A percentile compares a stretch with the other conserved stretches of the same genome.
Evolutionary conservation across 306 rosid genomes (phyloP).

Genomic region (Corylus avellana): DNA sequence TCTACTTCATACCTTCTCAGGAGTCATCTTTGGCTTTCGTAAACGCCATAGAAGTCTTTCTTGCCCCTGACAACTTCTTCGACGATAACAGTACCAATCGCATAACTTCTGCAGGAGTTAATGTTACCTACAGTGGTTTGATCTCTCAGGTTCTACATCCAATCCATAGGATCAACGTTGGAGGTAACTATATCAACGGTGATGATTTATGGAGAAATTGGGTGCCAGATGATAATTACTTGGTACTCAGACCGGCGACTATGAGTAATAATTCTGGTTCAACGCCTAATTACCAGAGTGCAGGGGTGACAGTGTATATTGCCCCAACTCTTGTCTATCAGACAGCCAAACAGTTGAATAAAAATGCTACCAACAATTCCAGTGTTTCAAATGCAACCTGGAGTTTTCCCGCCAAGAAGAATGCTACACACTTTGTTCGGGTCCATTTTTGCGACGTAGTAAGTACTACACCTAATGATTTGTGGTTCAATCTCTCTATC

Average conservation of each 20-base stretch:
- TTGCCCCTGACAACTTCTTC: constrained; percentile 18
- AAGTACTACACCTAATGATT: fast-evolving
- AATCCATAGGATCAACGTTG: constrained; percentile 39
- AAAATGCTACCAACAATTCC: fast-evolving
- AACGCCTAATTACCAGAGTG: fast-evolving
- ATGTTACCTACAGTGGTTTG: neutral
- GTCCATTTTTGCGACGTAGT: constrained; percentile 39
- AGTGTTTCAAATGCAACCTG: constrained; percentile 23
- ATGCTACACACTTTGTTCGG: constrained; percentile 26
- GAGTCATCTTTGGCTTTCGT: constrained; percentile 32
- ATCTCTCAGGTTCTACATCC: constrained; percentile 30
- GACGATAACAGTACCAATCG: fast-evolving
- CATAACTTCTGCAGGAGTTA: neutral
- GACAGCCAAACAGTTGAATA: constrained; percentile 3
- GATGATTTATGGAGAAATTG: constrained; percentile 39
- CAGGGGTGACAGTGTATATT: neutral
- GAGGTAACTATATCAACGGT: neutral
- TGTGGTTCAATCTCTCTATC: neutral
- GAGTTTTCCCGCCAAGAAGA: constrained; percentile 34
- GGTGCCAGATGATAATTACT: constrained; percentile 34
- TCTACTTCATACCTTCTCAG: constrained; percentile 34
- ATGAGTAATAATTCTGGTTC: neutral
- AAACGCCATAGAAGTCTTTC: constrained; percentile 53
- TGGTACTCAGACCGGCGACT: neutral
- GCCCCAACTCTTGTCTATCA: constrained; percentile 26